Percentiles rank a stretch among this genome's conserved stretches.
Conservation (phyloP, 805 yeast genomes). For the Spathaspora gorwiae region DNA sequence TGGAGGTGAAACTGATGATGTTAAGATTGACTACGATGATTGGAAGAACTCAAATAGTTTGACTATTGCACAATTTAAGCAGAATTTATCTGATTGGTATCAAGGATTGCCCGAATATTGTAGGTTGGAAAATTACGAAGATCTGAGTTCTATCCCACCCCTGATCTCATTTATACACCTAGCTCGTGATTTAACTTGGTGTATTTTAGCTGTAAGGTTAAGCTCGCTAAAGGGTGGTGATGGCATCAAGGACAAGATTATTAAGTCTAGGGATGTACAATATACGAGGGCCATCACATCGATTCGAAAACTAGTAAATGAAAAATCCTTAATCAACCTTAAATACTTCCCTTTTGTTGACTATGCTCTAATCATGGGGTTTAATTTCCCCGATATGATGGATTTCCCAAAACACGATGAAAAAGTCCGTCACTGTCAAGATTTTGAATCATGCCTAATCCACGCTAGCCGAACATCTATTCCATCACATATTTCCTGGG, state of each 20-base stretch:
- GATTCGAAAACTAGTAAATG: conserved; percentile 9
- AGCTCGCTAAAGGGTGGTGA: conserved; percentile 5
- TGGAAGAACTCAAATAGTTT: conserved; percentile 5
- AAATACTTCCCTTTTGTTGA: conserved; percentile 15
- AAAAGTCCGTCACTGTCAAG: conserved; percentile 5
- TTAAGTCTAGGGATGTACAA: conserved; percentile 9
- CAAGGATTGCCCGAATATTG: conserved; percentile 14
- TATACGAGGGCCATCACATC: conserved; percentile 12
- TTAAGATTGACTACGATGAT: conserved; percentile 2
- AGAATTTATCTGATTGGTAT: conserved; percentile 7
- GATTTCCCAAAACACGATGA: conserved; percentile 8
- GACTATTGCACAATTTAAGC: conserved; percentile 11
- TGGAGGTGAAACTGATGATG: neutral
- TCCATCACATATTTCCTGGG: conserved; percentile 15
- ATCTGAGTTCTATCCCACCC: conserved; percentile 8
- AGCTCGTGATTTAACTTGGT: conserved; percentile 14
- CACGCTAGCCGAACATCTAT: conserved; percentile 7
- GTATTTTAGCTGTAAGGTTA: conserved; percentile 14
- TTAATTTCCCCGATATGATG: conserved; percentile 16
- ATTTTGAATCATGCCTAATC: conserved; percentile 7
- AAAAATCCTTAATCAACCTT: conserved; percentile 2
- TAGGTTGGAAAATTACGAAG: conserved; percentile 6
- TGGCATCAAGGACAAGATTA: conserved; percentile 3
- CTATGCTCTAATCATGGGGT: conserved; percentile 12
- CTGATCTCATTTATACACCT: conserved; percentile 15